Evolutionary conservation across 164 flowering plant genomes (phyloP).

Genomic region (Nymphaea thermarum): DNA sequence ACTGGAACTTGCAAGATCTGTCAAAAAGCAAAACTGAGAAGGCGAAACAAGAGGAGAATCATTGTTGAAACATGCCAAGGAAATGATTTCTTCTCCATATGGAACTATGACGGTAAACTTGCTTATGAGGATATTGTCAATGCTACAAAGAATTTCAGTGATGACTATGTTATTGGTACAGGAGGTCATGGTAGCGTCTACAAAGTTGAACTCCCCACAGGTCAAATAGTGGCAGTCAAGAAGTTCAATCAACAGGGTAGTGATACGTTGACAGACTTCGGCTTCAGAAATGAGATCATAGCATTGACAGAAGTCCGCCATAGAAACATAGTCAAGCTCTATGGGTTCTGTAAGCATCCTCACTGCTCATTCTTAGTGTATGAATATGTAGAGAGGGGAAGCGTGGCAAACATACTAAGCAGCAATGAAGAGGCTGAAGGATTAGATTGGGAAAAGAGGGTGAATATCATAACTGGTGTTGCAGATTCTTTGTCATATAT

Average conservation of each 20-base stretch:
- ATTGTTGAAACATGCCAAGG: background rate
- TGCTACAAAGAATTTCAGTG: conserved; percentile 37
- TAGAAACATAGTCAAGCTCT: conserved; percentile 55
- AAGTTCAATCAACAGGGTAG: conserved; percentile 25
- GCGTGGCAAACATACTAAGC: conserved; percentile 28
- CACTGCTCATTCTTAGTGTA: conserved; percentile 42
- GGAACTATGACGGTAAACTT: conserved; percentile 42
- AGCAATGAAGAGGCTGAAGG: conserved; percentile 12
- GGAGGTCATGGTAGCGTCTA: conserved; percentile 60
- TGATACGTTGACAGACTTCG: conserved; percentile 9
- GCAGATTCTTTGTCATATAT: conserved; percentile 62
- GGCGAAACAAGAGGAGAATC: too few species aligned
- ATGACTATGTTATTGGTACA: conserved; percentile 28
- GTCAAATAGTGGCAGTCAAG: conserved; percentile 49
- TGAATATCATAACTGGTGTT: conserved; percentile 38
- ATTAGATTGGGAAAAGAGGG: conserved; percentile 37
- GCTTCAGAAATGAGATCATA: conserved; percentile 49
- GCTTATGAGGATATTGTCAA: conserved; percentile 31
- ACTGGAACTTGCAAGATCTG: background rate
- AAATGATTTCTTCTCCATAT: conserved; percentile 8
- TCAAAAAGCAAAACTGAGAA: background rate
- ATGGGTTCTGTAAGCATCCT: conserved; percentile 37
- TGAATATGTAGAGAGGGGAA: conserved; percentile 48
- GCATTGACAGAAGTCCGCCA: conserved; percentile 41
- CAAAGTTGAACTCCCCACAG: conserved; percentile 29